A percentile compares a stretch with the other conserved stretches of the same genome.
Conservation (phyloP, 148 eudicot genomes). For the Arbutus unedo region DNA sequence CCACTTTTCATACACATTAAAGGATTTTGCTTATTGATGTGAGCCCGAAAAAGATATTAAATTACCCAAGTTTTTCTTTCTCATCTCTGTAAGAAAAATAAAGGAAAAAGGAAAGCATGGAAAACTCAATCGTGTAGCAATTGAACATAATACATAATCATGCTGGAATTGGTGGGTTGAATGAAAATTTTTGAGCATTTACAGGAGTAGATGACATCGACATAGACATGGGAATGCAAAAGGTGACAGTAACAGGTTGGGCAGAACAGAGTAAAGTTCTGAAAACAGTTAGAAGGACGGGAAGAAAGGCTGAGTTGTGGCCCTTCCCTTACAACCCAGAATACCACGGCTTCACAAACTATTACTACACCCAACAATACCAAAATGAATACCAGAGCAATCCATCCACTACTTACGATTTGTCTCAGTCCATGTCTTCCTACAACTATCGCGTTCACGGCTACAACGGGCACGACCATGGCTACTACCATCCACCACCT, state of each 20-base stretch:
- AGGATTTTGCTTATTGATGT: too few relatives aligned
- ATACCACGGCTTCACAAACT: slow-evolving; percentile 26
- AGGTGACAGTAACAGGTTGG: slow-evolving; percentile 62
- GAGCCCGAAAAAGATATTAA: too few relatives aligned
- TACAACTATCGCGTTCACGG: slow-evolving; percentile 41
- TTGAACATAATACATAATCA: too few relatives aligned
- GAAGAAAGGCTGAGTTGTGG: slow-evolving; percentile 61
- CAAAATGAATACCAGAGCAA: background rate
- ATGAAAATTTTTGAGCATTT: background rate
- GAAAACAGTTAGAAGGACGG: slow-evolving; percentile 48
- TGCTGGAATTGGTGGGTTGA: too few relatives aligned
- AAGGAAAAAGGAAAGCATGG: too few relatives aligned
- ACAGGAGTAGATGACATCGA: slow-evolving; percentile 59
- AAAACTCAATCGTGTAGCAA: too few relatives aligned
- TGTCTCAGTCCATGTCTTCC: slow-evolving; percentile 33
- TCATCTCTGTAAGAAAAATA: too few relatives aligned
- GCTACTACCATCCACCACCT: slow-evolving; percentile 23
- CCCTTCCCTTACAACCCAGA: slow-evolving; percentile 52
- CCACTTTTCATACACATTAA: too few relatives aligned
- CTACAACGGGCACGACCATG: slow-evolving; percentile 33
- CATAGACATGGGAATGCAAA: slow-evolving; percentile 57
- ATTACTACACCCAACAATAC: slow-evolving; percentile 14
- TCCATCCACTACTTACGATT: background rate
- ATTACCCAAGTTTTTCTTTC: too few relatives aligned
- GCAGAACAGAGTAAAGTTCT: slow-evolving; percentile 45